Evolutionary conservation across 371 early-diverging fungal genomes (phyloP).

Genomic region (Lichtheimia ornata): DNA sequence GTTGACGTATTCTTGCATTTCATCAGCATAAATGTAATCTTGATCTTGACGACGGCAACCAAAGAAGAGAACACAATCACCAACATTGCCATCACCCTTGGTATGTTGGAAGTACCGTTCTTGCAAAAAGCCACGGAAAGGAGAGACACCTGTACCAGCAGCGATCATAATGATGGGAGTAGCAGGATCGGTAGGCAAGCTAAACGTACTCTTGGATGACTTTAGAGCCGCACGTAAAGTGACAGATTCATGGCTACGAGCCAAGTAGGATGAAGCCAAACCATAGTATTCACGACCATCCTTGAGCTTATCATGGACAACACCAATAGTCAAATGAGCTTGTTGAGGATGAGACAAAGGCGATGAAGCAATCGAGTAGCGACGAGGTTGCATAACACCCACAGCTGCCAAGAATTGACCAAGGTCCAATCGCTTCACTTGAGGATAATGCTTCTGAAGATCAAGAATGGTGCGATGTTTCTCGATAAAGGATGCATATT

Average conservation of each 20-base stretch:
- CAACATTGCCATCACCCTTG: slow-evolving; percentile 26
- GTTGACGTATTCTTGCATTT: slow-evolving; percentile 55
- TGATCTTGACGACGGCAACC: slow-evolving; percentile 74
- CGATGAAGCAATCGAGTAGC: slow-evolving; percentile 59
- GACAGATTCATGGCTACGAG: neutral
- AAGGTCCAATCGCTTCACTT: slow-evolving; percentile 46
- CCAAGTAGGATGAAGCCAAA: slow-evolving; percentile 44
- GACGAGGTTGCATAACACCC: slow-evolving; percentile 51
- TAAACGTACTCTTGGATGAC: slow-evolving; percentile 42
- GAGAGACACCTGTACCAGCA: slow-evolving; percentile 87
- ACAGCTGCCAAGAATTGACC: slow-evolving; percentile 50
- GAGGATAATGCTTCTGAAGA: slow-evolving; percentile 41
- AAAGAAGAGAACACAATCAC: slow-evolving; percentile 64
- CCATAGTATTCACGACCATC: slow-evolving; percentile 43
- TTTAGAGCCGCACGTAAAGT: slow-evolving; percentile 40
- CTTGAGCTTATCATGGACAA: slow-evolving; percentile 40
- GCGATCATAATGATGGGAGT: slow-evolving; percentile 60
- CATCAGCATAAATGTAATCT: slow-evolving; percentile 76
- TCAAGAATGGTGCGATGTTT: slow-evolving; percentile 51
- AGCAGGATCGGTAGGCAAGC: slow-evolving; percentile 34
- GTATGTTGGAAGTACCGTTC: slow-evolving; percentile 33
- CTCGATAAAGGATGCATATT: slow-evolving; percentile 43
- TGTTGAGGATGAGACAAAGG: slow-evolving; percentile 30
- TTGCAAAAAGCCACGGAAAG: slow-evolving; percentile 83
- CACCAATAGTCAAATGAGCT: slow-evolving; percentile 42